Evolutionary conservation across 2,329 filamentous ascomycete species (phyloP), one percentile per base, ranked within the genome.

Genomic region (Penicillium glabrum): DNA sequence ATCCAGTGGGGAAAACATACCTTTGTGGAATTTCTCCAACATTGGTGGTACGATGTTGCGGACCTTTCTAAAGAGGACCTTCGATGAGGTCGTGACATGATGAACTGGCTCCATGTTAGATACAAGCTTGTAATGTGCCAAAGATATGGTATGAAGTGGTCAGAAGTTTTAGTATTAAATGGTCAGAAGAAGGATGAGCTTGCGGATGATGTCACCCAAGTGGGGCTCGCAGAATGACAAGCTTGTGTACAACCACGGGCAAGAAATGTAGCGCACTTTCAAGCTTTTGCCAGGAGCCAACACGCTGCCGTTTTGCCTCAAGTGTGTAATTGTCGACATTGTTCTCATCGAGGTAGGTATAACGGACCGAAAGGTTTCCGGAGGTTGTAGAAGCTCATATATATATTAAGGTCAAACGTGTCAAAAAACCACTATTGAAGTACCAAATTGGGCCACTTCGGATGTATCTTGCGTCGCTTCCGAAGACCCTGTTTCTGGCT

Each of bases 11-110:
- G 51, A 26, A 58, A 39, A 63, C 77, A 47, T 71, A 91, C 93
- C 95, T 83, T 99, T 99, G 78, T 98, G 95, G 72, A 98, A 98
- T 71, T 86, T 90, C 72, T 95, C 90, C 53, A 97, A 84, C 91
- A 99, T 91, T 11, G 95, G 95, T 62, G 95, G 95, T 58, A 99
- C 85, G 80, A 99, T 89, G 72, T 89, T 91, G 82, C 89, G 89
- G 70, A 93, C 91, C 76, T 90, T 93, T 64, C 81, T 78, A 56
- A 99, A 80, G 52, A 96, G 80, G 66, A 89, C 86, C 75, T 86
- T 90, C 23, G 92, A 91, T 26, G 86, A 79, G 61, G 84, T 77
- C 60, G 89, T 87, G 83, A 91, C 62, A 62, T 75, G 71, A 35
- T 72, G 71, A 46, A 66, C 64, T 8, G 69, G 62, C 46, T 74